Conservation (phyloP, 805 yeast species). For the Komagataella phaffii region DNA sequence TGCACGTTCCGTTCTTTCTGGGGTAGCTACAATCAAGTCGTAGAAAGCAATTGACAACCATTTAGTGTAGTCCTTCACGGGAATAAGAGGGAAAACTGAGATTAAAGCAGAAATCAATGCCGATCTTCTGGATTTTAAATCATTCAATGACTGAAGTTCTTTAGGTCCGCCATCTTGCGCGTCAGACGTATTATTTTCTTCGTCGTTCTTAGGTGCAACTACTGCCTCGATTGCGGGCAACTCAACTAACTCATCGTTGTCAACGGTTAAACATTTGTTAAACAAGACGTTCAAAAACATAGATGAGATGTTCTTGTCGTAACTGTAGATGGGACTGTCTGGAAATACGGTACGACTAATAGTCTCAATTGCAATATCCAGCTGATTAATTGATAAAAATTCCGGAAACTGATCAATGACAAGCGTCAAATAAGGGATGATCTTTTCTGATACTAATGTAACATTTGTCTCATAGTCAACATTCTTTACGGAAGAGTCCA, state of each 20-base stretch:
- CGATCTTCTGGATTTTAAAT: constrained; percentile 25
- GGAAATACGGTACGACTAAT: constrained; percentile 31
- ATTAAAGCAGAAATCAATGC: constrained; percentile 33
- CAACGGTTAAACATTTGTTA: constrained; percentile 19
- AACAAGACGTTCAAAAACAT: constrained; percentile 29
- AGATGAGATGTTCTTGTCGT: constrained; percentile 14
- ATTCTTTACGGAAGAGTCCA: constrained; percentile 10
- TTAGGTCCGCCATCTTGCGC: constrained; percentile 4
- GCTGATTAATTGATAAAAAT: constrained; percentile 37
- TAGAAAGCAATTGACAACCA: constrained; percentile 37
- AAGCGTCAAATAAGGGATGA: constrained; percentile 28
- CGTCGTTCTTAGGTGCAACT: not conserved
- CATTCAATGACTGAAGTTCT: constrained; percentile 10
- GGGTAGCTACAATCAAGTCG: constrained; percentile 14
- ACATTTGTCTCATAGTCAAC: constrained; percentile 6
- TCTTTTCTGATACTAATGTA: constrained; percentile 6
- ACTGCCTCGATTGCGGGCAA: not conserved
- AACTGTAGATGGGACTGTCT: constrained; percentile 17
- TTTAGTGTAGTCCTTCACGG: constrained; percentile 21
- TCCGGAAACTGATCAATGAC: constrained; percentile 44
- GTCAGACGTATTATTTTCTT: not conserved
- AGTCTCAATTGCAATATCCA: constrained; percentile 42
- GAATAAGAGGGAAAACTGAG: constrained; percentile 39
- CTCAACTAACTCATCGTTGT: not conserved
- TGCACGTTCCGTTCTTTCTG: constrained; percentile 18